Evolutionary conservation across 331 rosid species (phyloP).

Genomic region (Phaseolus coccineus): DNA sequence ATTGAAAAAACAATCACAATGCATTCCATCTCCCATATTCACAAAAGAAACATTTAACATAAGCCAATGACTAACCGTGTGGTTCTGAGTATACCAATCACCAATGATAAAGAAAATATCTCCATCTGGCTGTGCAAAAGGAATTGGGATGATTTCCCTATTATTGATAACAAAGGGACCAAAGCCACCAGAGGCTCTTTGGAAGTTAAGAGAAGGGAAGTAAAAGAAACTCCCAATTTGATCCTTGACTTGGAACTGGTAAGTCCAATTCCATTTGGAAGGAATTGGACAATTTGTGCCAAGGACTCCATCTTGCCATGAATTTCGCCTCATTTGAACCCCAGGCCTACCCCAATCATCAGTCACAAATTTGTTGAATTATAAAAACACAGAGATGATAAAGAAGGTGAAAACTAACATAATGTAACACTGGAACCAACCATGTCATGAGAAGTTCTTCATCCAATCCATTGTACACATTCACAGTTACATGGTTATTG

Average conservation of each 20-base stretch:
- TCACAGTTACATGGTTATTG: slow-evolving; percentile 71
- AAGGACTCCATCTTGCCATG: slow-evolving; percentile 94
- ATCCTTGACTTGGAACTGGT: slow-evolving; percentile 61
- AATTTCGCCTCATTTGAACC: slow-evolving; percentile 78
- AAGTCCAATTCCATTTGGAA: slow-evolving; percentile 56
- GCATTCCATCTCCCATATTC: neutral
- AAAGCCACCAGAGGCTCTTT: slow-evolving; percentile 96
- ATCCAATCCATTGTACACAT: slow-evolving; percentile 75
- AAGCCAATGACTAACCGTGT: slow-evolving; percentile 59
- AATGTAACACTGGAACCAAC: slow-evolving; percentile 51
- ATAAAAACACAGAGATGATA: neutral
- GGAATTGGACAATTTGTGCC: slow-evolving; percentile 98
- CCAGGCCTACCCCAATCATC: slow-evolving; percentile 71
- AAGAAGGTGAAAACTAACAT: neutral
- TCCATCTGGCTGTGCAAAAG: slow-evolving; percentile 75
- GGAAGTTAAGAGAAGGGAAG: slow-evolving; percentile 80
- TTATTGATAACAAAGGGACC: slow-evolving; percentile 80
- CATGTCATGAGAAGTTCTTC: slow-evolving; percentile 82
- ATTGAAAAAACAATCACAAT: neutral
- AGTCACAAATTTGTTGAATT: slow-evolving; percentile 24
- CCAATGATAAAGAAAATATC: slow-evolving; percentile 78
- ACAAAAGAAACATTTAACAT: slow-evolving; percentile 22
- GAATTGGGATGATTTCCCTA: slow-evolving; percentile 63
- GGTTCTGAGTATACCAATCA: slow-evolving; percentile 79
- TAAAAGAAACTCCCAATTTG: slow-evolving; percentile 97